phyloP scores from a whole-genome alignment of 2,329 filamentous ascomycete genomes.

The Xylogone sp. region DNA sequence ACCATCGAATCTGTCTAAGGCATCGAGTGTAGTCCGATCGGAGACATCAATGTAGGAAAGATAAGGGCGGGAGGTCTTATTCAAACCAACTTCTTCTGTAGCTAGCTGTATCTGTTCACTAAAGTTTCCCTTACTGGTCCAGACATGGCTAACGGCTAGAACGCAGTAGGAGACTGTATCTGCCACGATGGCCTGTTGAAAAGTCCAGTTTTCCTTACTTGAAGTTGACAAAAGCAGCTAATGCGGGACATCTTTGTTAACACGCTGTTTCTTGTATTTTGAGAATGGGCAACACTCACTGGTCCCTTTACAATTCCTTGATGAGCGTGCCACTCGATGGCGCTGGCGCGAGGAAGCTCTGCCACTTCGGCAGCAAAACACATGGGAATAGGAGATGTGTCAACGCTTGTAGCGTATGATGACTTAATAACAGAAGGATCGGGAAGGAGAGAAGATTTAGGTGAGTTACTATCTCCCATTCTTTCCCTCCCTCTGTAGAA shows the following conservation, averaged over 20 bases:
- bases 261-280: no score
- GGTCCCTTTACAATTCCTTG: slow-evolving; percentile 45
- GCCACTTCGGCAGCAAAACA: slow-evolving; percentile 74
- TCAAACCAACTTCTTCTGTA: neutral
- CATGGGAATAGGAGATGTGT: neutral
- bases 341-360: slow-evolving; percentile 67
- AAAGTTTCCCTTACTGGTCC: neutral
- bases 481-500: slow-evolving; percentile 47
- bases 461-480: slow-evolving; percentile 7
- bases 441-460: neutral
- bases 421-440: neutral
- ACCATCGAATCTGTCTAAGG: slow-evolving; percentile 9
- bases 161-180: slow-evolving; percentile 4
- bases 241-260: neutral
- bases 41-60: slow-evolving; percentile 11
- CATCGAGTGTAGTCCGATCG: slow-evolving; percentile 1
- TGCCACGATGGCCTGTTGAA: slow-evolving; percentile 12
- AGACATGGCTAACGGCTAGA: slow-evolving; percentile 5
- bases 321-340: slow-evolving; percentile 80
- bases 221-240: neutral
- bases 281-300: no score
- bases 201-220: slow-evolving; percentile 2
- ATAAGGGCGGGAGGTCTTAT: slow-evolving; percentile 9
- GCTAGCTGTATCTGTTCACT: slow-evolving; percentile 1
- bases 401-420: neutral